Evolutionary conservation across 208 protist genomes (phyloP).

Genomic region (Leishmania mexicana): DNA sequence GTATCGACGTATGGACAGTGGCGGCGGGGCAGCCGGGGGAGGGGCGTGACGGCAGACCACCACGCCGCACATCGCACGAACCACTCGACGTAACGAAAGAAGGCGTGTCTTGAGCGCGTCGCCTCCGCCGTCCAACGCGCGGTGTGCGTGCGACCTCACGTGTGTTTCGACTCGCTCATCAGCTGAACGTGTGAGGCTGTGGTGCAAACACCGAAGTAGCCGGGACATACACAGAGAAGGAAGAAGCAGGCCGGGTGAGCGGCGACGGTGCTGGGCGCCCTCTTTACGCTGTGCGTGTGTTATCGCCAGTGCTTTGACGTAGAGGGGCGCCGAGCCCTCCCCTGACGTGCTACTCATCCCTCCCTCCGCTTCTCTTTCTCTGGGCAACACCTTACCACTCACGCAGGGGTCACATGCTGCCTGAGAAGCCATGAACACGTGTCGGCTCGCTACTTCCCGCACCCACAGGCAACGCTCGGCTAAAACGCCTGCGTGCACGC

Average conservation of each 20-base stretch:
- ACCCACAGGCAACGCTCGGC: neutral
- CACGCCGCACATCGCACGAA: neutral
- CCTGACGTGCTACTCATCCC: neutral
- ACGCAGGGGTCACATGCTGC: neutral
- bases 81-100: neutral
- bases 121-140: neutral
- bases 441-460: neutral
- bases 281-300: neutral
- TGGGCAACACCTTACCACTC: neutral
- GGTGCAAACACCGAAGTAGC: neutral
- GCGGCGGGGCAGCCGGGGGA: neutral
- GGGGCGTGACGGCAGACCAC: neutral
- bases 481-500: neutral
- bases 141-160: neutral
- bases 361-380: neutral
- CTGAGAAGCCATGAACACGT: neutral
- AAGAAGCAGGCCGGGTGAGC: neutral
- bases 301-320: neutral
- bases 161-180: neutral
- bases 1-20: constrained; percentile 64
- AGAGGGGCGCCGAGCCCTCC: neutral
- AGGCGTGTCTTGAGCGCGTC: neutral
- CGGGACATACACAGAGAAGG: neutral
- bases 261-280: neutral
- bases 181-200: neutral